Evolutionary conservation across 768 basidiomycete genomes (phyloP).

Genomic region (Suillus subluteus): DNA sequence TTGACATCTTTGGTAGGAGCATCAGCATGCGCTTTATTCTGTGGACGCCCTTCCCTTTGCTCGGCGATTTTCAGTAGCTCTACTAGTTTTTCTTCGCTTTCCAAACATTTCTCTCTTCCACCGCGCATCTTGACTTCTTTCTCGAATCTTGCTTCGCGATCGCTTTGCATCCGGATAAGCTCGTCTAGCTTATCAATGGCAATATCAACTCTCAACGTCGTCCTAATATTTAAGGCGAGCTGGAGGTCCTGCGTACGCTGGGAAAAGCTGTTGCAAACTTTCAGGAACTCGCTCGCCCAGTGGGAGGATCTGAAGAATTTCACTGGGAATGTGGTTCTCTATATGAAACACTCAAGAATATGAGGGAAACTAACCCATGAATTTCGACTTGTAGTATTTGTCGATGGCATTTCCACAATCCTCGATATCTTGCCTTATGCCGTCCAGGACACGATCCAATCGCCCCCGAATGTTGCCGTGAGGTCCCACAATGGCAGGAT

Average conservation of each 20-base stretch:
- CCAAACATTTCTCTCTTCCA: slow-evolving; percentile 37
- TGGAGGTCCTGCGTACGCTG: slow-evolving; percentile 40
- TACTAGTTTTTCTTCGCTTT: background rate
- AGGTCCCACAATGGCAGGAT: slow-evolving; percentile 24
- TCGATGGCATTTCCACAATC: slow-evolving; percentile 50
- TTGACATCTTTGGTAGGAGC: background rate
- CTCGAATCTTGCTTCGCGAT: slow-evolving; percentile 29
- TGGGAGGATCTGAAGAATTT: slow-evolving; percentile 36
- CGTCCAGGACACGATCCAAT: slow-evolving; percentile 33
- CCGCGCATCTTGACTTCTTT: slow-evolving; percentile 26
- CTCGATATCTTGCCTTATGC: slow-evolving; percentile 45
- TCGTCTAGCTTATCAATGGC: slow-evolving; percentile 19
- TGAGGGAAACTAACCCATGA: slow-evolving; percentile 36
- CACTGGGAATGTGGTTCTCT: slow-evolving; percentile 19
- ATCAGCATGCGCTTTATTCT: background rate
- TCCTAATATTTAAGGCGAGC: slow-evolving; percentile 42
- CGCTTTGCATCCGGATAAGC: slow-evolving; percentile 16
- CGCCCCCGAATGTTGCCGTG: slow-evolving; percentile 39
- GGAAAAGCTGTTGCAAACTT: slow-evolving; percentile 36
- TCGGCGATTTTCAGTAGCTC: background rate
- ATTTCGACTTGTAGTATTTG: slow-evolving; percentile 46
- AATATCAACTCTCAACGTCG: slow-evolving; percentile 38
- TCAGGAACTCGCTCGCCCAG: slow-evolving; percentile 44
- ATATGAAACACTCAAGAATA: background rate
- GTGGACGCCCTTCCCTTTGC: background rate